A percentile compares a stretch with the other conserved stretches of the same genome.
Evolutionary conservation across 176 grass and related monocot genomes (phyloP).

Genomic region (Eleusine indica): DNA sequence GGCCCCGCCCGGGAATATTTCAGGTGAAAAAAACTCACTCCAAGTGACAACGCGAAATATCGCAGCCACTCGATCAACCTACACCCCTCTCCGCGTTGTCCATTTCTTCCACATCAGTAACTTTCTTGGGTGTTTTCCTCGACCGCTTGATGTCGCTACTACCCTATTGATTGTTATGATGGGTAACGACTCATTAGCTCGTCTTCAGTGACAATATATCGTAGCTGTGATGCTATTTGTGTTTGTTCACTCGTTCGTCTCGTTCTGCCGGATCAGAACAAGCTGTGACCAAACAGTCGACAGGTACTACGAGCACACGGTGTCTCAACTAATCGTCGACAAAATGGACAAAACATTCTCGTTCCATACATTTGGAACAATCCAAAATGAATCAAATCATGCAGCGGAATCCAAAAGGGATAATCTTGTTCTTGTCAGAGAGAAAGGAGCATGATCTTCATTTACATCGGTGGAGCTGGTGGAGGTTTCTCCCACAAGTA

Average conservation of each 20-base stretch:
- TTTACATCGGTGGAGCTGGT: too few species aligned
- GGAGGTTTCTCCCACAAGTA: too few species aligned
- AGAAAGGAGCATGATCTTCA: too few species aligned
- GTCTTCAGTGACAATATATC: background rate
- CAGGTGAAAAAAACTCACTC: background rate
- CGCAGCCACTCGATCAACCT: background rate
- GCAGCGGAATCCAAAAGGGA: background rate
- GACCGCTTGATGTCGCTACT: background rate
- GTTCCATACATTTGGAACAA: background rate
- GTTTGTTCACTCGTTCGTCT: background rate
- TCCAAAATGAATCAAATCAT: background rate
- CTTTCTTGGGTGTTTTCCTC: background rate
- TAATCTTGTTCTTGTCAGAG: too few species aligned
- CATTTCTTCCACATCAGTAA: background rate
- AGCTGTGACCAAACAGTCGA: background rate
- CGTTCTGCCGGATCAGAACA: background rate
- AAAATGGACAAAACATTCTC: constrained; percentile 10
- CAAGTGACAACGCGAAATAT: background rate
- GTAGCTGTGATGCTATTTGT: background rate
- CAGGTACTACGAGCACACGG: background rate
- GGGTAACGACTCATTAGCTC: background rate
- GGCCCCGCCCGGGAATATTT: background rate
- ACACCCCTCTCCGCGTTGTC: too few species aligned
- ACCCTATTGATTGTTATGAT: background rate
- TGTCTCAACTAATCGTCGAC: background rate